Base-by-base conservation (phyloP, 78 protist genomes). In the Speleostelium caveatum region DNA sequence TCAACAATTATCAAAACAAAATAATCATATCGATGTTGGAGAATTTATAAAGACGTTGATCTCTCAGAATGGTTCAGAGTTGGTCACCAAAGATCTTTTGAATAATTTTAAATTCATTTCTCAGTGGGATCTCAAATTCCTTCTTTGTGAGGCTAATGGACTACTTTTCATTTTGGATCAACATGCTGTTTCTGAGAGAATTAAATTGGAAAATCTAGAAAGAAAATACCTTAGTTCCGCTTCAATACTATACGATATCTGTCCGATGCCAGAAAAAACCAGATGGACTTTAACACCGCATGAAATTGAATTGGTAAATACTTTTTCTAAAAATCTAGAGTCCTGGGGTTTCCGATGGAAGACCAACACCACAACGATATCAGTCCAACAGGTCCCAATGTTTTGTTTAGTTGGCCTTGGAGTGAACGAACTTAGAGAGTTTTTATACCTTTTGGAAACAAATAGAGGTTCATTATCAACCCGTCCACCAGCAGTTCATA, bases 131-230 rank as follows among this genome's bases (percentile, higher is more conserved):
- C 67, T 56, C 0, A 83, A 83, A 22, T 83, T 67, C 51, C 51
- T 83, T 41, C 7, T 83, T 5, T 83, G 91, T 59, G 79, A 67
- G 39, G 61, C 91, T 0, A 33, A 56, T 16, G 91, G 91, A 6
- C 16, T 83, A 10, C 26, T 83, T 14, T 69, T 83, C 32, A 33
- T 69, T 22, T 26, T 83, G 16, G 91, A 83, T 69, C 91, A 83
- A 60, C 91, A 83, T 59, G 91, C 91, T 1, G 79, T 83, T 8
- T 69, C 77, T 36, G 91, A 83, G 26, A 35, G 91, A 38, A 83
- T 83, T 49, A 83, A 69, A 36, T 59, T 83, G 36, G 91, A 83
- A 17, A 32, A 32, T 38, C 17, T 74, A 17, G 71, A 74, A 59
- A 38, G 39, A n/a, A 53, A 58, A 2, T 74, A 74, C 26, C 32